These are phyloP conservation scores for Amborella trichopoda DNA, from an alignment of 164 flowering plant genomes.

Conservation along the genomic window DNA sequence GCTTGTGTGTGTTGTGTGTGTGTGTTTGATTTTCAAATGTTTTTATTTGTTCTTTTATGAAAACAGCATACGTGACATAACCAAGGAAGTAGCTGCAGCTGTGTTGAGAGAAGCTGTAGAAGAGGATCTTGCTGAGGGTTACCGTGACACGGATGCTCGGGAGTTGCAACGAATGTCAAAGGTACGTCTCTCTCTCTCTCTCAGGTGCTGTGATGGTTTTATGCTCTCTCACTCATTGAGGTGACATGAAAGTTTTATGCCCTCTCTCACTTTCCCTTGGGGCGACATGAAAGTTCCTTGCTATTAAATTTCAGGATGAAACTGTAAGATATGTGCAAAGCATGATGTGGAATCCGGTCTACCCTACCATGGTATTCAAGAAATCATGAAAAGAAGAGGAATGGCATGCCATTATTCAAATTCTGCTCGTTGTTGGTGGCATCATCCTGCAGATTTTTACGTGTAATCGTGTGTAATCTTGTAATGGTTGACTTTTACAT, in stretches of 20 bases:
- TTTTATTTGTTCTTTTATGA: conserved; percentile 1
- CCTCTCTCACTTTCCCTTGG: neutral
- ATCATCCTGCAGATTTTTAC: neutral
- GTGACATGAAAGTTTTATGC: neutral
- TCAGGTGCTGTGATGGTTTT: neutral
- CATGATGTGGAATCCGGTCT: conserved; percentile 88
- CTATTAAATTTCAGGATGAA: conserved; percentile 65
- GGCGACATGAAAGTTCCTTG: too few relatives aligned
- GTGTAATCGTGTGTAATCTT: neutral
- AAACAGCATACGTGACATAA: conserved; percentile 88
- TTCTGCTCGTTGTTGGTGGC: neutral
- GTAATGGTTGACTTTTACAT: neutral
- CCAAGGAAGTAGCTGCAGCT: conserved; percentile 90
- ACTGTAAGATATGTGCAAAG: conserved; percentile 39
- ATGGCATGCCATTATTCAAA: too few relatives aligned
- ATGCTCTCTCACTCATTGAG: neutral
- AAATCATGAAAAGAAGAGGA: conserved; percentile 24
- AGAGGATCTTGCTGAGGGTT: conserved; percentile 93
- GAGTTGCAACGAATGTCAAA: conserved; percentile 51
- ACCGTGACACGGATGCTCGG: conserved; percentile 82
- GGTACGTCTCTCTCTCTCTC: conserved; percentile 20
- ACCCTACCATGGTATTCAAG: conserved; percentile 79
- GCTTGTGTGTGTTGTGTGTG: too few relatives aligned
- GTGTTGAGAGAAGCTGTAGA: conserved; percentile 79
- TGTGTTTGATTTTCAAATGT: too few relatives aligned